These are phyloP conservation scores for Penicillium sp. DNA, from an alignment of 2,329 filamentous ascomycete genomes.

Conservation along the genomic window DNA sequence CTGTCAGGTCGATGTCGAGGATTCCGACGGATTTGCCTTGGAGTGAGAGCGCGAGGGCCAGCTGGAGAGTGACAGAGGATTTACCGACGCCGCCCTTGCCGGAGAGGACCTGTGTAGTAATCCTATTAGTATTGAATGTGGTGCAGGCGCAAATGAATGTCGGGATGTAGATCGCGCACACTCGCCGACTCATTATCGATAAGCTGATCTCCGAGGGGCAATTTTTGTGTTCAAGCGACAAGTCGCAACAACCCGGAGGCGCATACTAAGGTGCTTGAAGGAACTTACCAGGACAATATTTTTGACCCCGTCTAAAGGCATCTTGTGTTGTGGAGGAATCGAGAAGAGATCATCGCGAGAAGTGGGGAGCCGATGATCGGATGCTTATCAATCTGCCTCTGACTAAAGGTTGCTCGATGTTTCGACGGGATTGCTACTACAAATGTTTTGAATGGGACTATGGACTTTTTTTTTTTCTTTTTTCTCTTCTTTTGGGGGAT, in stretches of 20 bases:
- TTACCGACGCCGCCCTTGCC: conserved; percentile 98
- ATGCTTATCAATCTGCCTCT: conserved; percentile 26
- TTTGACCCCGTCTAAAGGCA: conserved; percentile 42
- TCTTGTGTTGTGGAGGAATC: conserved; percentile 12
- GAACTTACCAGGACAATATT: conserved; percentile 40
- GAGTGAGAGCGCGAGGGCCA: conserved; percentile 80
- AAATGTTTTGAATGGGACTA: too few relatives aligned
- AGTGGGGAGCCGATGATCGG: conserved; percentile 20
- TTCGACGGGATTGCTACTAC: conserved; percentile 3
- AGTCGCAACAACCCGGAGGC: background rate
- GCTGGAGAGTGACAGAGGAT: conserved; percentile 93
- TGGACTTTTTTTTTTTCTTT: background rate
- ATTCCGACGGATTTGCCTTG: conserved; percentile 87
- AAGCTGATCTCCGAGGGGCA: conserved; percentile 25
- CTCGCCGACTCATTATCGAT: conserved; percentile 35
- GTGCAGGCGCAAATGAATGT: background rate
- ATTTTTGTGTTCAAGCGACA: conserved; percentile 1
- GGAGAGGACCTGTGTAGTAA: conserved; percentile 62
- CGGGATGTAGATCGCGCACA: background rate
- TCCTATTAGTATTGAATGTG: conserved; percentile 1
- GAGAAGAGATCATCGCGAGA: background rate
- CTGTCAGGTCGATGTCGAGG: conserved; percentile 91
- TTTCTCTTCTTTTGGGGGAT: background rate
- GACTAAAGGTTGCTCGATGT: conserved; percentile 11
- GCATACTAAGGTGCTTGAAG: background rate